Base-by-base conservation (phyloP, 257 asterid species). In the Fraxinus cuspidata region DNA sequence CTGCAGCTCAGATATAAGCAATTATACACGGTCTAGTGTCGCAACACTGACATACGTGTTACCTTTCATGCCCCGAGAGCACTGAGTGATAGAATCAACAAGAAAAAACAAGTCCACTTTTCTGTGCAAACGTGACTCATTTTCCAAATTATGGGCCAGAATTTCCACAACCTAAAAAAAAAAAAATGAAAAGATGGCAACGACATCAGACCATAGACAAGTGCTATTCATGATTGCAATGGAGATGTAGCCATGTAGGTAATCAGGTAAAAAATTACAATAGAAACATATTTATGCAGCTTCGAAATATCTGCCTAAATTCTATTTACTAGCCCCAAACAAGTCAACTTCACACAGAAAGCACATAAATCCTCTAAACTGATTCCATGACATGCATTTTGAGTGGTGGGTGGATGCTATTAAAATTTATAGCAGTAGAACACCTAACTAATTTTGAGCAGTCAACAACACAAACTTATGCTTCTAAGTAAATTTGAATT, bases 101-200 rank as follows among this genome's bases (percentile, higher is more conserved):
- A 92, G 96, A 82, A 92, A 92, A 83, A 92, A 92, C 82, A 92
- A 87, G 88, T 92, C 96, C 79, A 92, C 97, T 75, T 87, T 87
- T 88, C 83, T 89, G 83, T 79, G 92, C 78, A 88, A 84, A 83
- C 84, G 89, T 58, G 95, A 81, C 87, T 89, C 93, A 3, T 72
- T 78, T 81, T 90, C 97, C 86, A 92, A 84, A 79, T 81, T 82
- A 49, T 19, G 85, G 9, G 92, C 86, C 70, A 94, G 88, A 77
- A 90, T 79, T 80, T 94, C 98, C 81, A 94, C 91, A 83, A 94
- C 96, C 98, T 94, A 80, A 75, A 78, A 56, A 58, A 53, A 77
- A 73, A 66, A 63, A 71, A 19, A 0, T 2, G 37, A 53, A 35
- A 5, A 74, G 9, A 32, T 18, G 21, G 28, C 29, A 79, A 8